Percentiles rank a stretch among this genome's conserved stretches.
phyloP scores from a whole-genome alignment of 2,329 filamentous ascomycete species.

The Domatiomyces catenatus region DNA sequence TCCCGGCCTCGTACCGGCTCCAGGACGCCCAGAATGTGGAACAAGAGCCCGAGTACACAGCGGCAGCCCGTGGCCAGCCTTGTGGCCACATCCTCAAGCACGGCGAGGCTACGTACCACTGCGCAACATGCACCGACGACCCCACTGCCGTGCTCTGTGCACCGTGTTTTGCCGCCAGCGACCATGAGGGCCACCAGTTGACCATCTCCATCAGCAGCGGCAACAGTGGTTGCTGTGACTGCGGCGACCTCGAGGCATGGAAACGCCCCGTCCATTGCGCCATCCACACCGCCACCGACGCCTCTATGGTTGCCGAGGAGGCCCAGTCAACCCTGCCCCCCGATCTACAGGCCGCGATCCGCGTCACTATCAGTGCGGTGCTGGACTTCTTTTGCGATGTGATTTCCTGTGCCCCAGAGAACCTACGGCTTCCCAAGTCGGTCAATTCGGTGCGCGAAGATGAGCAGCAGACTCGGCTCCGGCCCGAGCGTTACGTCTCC shows the following conservation, averaged over 20 bases:
- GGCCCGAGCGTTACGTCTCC: slow-evolving; percentile 54
- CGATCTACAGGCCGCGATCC: slow-evolving; percentile 61
- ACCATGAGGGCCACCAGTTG: slow-evolving; percentile 86
- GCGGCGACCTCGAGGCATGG: slow-evolving; percentile 92
- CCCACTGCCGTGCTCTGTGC: slow-evolving; percentile 92
- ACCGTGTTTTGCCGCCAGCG: slow-evolving; percentile 85
- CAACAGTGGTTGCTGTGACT: slow-evolving; percentile 94
- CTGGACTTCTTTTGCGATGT: slow-evolving; percentile 97
- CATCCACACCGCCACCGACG: slow-evolving; percentile 64
- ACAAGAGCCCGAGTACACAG: slow-evolving; percentile 87
- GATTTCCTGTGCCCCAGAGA: slow-evolving; percentile 92
- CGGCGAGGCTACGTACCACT: slow-evolving; percentile 86
- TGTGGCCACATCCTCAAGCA: slow-evolving; percentile 96
- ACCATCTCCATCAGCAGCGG: slow-evolving; percentile 75
- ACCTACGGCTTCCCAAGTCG: slow-evolving; percentile 73
- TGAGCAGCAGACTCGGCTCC: slow-evolving; percentile 63
- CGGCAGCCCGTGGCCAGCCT: slow-evolving; percentile 76
- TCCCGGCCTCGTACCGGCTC: slow-evolving; percentile 55
- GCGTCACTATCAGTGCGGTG: slow-evolving; percentile 68
- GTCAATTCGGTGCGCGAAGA: slow-evolving; percentile 66
- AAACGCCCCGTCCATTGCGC: slow-evolving; percentile 73
- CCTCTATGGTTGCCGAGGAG: slow-evolving; percentile 42
- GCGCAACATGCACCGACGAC: slow-evolving; percentile 84
- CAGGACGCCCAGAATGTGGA: slow-evolving; percentile 79
- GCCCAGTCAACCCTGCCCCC: slow-evolving; percentile 40